These are phyloP conservation scores for Chrysanthemum makinoi DNA, from an alignment of 129 eudicot species.

Conservation along the genomic window DNA sequence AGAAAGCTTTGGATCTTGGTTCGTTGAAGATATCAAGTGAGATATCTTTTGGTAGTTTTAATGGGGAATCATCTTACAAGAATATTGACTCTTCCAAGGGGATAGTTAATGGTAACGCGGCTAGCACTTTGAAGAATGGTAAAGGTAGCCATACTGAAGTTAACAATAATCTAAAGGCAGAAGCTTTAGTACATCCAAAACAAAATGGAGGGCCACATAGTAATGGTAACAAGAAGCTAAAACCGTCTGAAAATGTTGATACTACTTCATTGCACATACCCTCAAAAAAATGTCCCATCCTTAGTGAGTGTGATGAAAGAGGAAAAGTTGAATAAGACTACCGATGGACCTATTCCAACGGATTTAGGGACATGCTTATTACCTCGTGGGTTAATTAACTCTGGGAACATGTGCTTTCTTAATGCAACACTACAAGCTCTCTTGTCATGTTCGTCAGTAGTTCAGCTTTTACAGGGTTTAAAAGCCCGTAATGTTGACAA, in stretches of 20 bases:
- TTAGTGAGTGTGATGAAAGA: conserved; percentile 19
- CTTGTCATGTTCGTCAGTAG: conserved; percentile 69
- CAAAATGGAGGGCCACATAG: conserved; percentile 44
- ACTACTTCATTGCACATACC: conserved; percentile 27
- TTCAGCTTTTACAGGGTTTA: conserved; percentile 60
- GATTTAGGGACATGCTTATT: conserved; percentile 31
- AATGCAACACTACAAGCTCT: conserved; percentile 92
- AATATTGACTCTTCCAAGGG: conserved; percentile 24
- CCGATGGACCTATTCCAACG: conserved; percentile 24
- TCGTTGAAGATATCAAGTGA: conserved; percentile 31
- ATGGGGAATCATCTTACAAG: conserved; percentile 27
- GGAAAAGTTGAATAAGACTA: conserved; percentile 32
- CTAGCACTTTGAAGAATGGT: conserved; percentile 25
- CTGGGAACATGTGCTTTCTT: conserved; percentile 83
- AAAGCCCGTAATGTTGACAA: conserved; percentile 40
- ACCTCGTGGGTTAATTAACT: conserved; percentile 82
- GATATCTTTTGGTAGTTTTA: conserved; percentile 51
- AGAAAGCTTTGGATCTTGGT: conserved; percentile 29
- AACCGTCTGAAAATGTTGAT: conserved; percentile 25
- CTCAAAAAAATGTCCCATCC: not conserved
- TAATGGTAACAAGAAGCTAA: conserved; percentile 40
- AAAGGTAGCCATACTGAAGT: conserved; percentile 20
- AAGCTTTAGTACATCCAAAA: conserved; percentile 32
- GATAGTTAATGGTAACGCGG: conserved; percentile 10
- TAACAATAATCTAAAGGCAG: conserved; percentile 18